A percentile compares a stretch with the other conserved stretches of the same genome.
phyloP scores from a whole-genome alignment of 2,329 filamentous ascomycete genomes.

The Sphaceloma murrayae region DNA sequence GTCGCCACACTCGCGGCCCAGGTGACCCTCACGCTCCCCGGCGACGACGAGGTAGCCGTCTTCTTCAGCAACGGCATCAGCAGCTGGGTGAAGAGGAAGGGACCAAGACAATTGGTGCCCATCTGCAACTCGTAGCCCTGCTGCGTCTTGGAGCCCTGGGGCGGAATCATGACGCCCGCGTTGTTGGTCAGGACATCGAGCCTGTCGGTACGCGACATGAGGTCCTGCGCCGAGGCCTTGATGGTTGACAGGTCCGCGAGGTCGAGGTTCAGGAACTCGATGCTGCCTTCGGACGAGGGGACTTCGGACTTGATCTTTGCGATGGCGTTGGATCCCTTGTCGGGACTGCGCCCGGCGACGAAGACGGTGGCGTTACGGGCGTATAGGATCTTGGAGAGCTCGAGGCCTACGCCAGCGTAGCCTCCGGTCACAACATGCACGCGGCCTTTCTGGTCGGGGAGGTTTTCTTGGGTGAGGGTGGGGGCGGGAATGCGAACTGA shows the following conservation, averaged over 20 bases:
- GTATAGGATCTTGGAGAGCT: slow-evolving; percentile 47
- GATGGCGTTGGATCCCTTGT: slow-evolving; percentile 41
- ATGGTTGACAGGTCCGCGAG: slow-evolving; percentile 29
- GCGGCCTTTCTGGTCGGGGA: slow-evolving; percentile 35
- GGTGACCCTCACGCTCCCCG: slow-evolving; percentile 25
- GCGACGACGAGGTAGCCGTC: slow-evolving; percentile 21
- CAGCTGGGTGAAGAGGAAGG: slow-evolving; percentile 27
- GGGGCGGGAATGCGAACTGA: slow-evolving; percentile 29
- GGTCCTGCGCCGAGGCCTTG: slow-evolving; percentile 29
- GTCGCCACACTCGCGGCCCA: slow-evolving; percentile 26
- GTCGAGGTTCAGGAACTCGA: slow-evolving; percentile 42
- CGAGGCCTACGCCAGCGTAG: slow-evolving; percentile 39
- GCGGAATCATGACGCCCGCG: slow-evolving; percentile 29
- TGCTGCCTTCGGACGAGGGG: slow-evolving; percentile 32
- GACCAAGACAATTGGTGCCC: slow-evolving; percentile 30
- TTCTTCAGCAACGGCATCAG: slow-evolving; percentile 25
- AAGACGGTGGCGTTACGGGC: slow-evolving; percentile 47
- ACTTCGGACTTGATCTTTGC: slow-evolving; percentile 32
- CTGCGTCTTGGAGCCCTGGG: slow-evolving; percentile 27
- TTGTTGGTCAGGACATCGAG: slow-evolving; percentile 38
- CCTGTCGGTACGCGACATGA: slow-evolving; percentile 28
- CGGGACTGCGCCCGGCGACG: slow-evolving; percentile 40
- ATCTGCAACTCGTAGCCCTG: slow-evolving; percentile 30
- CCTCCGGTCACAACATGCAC: slow-evolving; percentile 47
- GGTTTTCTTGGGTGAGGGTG: slow-evolving; percentile 35